Conservation (phyloP, 2,329 filamentous ascomycete genomes). For the Pseudopithomyces maydicus region DNA sequence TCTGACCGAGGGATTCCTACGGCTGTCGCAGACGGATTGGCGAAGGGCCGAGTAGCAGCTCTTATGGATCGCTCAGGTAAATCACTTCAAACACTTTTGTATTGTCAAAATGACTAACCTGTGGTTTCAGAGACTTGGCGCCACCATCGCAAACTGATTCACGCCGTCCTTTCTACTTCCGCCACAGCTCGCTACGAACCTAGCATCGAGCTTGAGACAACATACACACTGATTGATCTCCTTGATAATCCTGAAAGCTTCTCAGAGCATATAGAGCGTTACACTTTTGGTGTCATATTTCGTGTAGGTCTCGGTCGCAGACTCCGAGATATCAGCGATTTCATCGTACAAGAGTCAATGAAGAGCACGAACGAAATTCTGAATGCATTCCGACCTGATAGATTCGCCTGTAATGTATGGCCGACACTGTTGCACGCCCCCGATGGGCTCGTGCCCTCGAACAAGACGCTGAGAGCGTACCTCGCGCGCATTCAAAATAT, state of each 20-base stretch:
- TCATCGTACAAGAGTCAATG: not conserved
- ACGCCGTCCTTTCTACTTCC: not conserved
- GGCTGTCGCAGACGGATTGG: not conserved
- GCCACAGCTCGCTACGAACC: not conserved
- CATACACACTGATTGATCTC: not conserved
- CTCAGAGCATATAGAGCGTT: not conserved
- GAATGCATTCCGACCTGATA: not conserved
- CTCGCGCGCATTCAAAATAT: not conserved
- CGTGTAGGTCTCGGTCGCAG: not conserved
- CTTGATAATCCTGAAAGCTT: not conserved
- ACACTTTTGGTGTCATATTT: not conserved
- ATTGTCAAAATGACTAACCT: not conserved
- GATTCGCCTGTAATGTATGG: not conserved
- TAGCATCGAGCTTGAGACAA: not conserved
- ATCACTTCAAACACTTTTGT: not conserved
- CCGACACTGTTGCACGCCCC: not conserved
- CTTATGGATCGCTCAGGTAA: not conserved
- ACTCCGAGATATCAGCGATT: not conserved
- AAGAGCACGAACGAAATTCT: not conserved
- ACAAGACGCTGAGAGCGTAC: not conserved
- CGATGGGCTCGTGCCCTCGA: constrained; percentile 1
- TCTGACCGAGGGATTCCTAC: not conserved
- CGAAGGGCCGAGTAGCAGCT: not conserved
- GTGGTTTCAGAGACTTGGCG: not conserved
- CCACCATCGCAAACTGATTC: not conserved